Evolutionary conservation across 2,329 filamentous ascomycete genomes (phyloP).

Genomic region (Geosmithia putterillii): DNA sequence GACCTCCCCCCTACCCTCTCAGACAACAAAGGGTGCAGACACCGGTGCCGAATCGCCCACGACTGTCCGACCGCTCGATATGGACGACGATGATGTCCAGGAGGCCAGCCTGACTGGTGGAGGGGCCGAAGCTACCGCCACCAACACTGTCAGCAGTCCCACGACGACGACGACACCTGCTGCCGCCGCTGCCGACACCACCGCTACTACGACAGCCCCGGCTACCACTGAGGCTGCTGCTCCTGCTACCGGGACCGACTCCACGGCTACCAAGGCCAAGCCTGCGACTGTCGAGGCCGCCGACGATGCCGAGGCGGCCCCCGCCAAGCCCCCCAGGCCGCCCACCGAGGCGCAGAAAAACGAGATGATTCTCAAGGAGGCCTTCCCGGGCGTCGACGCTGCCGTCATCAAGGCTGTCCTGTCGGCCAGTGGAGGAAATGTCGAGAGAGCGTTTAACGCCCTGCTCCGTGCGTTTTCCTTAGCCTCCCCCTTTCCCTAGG

Average conservation of each 20-base stretch:
- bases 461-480: conserved; percentile 51
- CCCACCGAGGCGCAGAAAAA: conserved; percentile 73
- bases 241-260: conserved; percentile 15
- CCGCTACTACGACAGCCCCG: conserved; percentile 3
- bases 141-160: too few species aligned
- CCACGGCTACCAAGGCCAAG: conserved; percentile 2
- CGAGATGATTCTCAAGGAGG: conserved; percentile 80
- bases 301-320: conserved; percentile 28
- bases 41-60: conserved; percentile 51
- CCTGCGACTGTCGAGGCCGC: conserved; percentile 8
- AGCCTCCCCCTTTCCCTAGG: not conserved
- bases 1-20: not conserved
- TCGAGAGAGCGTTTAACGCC: conserved; percentile 93
- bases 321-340: conserved; percentile 77
- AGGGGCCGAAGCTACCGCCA: conserved; percentile 19
- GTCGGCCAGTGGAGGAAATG: conserved; percentile 69
- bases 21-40: conserved; percentile 29
- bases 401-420: conserved; percentile 80
- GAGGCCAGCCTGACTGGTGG: conserved; percentile 40
- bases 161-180: conserved; percentile 4
- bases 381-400: conserved; percentile 75
- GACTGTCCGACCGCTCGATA: conserved; percentile 50
- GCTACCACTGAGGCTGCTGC: conserved; percentile 12
- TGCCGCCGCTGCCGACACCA: conserved; percentile 7
- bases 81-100: conserved; percentile 59